These are phyloP conservation scores for Cladobotryum mycophilum DNA, from an alignment of 2,329 filamentous ascomycete species.

Conservation along the genomic window DNA sequence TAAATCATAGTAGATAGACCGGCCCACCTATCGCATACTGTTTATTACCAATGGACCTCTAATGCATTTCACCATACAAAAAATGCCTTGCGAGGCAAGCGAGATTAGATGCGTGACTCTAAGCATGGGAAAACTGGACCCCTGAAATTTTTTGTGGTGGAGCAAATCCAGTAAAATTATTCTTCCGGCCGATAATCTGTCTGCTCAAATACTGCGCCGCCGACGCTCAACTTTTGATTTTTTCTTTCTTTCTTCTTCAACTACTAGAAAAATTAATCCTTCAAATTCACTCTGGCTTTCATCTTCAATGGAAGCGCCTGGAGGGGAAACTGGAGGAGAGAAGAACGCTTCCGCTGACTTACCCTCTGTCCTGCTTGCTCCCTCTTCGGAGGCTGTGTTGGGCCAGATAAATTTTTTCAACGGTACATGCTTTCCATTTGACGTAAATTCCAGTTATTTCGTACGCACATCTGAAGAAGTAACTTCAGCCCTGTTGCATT, in stretches of 20 bases:
- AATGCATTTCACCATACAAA: too few relatives aligned
- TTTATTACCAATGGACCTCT: too few relatives aligned
- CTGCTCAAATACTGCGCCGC: neutral
- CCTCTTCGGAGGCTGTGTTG: constrained; percentile 24
- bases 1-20: too few relatives aligned
- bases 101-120: too few relatives aligned
- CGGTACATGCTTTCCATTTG: constrained; percentile 24
- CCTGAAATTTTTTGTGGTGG: too few relatives aligned
- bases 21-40: too few relatives aligned
- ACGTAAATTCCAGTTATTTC: neutral
- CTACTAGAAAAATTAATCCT: constrained; percentile 44
- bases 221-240: neutral
- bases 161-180: too few relatives aligned
- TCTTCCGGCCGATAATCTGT: neutral
- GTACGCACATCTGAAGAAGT: neutral
- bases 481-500: too few relatives aligned
- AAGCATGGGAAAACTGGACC: too few relatives aligned
- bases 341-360: constrained; percentile 42
- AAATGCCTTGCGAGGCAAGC: too few relatives aligned
- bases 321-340: constrained; percentile 72
- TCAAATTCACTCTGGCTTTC: constrained; percentile 65
- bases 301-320: constrained; percentile 45
- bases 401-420: constrained; percentile 28
- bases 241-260: constrained; percentile 29
- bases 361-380: constrained; percentile 41